phyloP scores from a whole-genome alignment of 768 basidiomycete species.

The Leccinum arenicola region DNA sequence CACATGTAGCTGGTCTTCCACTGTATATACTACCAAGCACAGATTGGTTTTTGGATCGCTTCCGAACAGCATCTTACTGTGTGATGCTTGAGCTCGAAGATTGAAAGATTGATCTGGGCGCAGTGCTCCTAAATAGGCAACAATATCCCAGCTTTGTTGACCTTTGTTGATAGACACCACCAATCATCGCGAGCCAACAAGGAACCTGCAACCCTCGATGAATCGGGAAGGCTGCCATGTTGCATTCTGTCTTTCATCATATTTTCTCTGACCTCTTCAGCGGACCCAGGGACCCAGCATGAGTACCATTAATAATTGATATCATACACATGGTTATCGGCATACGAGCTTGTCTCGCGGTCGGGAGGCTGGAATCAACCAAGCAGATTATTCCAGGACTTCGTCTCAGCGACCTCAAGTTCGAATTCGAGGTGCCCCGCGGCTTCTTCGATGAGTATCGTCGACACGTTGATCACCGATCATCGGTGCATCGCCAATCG shows the following conservation, averaged over 20 bases:
- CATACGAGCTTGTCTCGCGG: not conserved
- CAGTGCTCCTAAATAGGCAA: not conserved
- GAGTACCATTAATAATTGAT: not conserved
- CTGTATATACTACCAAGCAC: not conserved
- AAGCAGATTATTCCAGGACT: not conserved
- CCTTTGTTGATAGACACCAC: not conserved
- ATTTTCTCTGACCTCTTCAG: not conserved
- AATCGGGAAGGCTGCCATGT: not conserved
- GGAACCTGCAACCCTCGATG: not conserved
- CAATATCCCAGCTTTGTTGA: not conserved
- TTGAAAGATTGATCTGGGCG: no score
- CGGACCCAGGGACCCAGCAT: not conserved
- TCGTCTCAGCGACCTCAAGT: not conserved
- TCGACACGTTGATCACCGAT: not conserved
- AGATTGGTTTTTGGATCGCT: not conserved
- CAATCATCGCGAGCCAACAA: not conserved
- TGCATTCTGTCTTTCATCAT: not conserved
- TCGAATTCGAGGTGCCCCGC: not conserved
- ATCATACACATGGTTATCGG: no score
- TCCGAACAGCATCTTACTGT: not conserved
- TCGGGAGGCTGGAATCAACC: not conserved
- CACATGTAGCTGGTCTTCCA: not conserved
- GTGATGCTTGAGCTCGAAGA: no score
- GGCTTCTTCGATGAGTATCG: not conserved
- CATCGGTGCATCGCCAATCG: not conserved